Percentiles rank a stretch among this genome's conserved stretches.
phyloP scores from a whole-genome alignment of 1,139 yeast genomes.

The Yamadazyma dushanensis region DNA sequence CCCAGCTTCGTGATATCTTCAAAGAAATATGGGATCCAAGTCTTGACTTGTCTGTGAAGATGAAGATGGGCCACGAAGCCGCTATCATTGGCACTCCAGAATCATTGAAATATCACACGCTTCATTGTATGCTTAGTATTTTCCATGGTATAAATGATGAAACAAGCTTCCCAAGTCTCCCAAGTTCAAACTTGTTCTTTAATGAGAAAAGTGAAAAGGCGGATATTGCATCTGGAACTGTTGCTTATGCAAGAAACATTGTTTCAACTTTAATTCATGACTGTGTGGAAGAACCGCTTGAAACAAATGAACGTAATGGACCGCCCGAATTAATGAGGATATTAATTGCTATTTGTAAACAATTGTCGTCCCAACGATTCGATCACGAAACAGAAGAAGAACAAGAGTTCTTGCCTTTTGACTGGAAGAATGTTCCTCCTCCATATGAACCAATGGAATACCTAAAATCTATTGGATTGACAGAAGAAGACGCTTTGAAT shows the following conservation, averaged over 20 bases:
- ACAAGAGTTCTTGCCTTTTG: conserved; percentile 37
- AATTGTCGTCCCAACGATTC: background rate
- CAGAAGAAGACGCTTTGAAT: conserved; percentile 39
- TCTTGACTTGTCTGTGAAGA: background rate
- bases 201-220: conserved; percentile 16
- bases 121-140: conserved; percentile 16
- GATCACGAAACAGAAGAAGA: background rate
- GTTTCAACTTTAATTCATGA: conserved; percentile 17
- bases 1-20: conserved; percentile 10
- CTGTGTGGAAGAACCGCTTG: conserved; percentile 1
- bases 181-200: conserved; percentile 27
- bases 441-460: conserved; percentile 52
- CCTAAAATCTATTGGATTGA: conserved; percentile 45
- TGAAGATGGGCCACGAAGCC: background rate
- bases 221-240: conserved; percentile 28
- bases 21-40: background rate
- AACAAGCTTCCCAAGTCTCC: conserved; percentile 24
- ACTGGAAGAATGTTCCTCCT: conserved; percentile 50
- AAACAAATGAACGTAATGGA: background rate
- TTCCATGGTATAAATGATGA: conserved; percentile 38
- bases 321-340: conserved; percentile 14
- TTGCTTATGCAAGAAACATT: conserved; percentile 41
- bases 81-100: background rate
- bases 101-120: conserved; percentile 1
- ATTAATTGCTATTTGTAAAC: conserved; percentile 4